phyloP scores from a whole-genome alignment of 2,329 filamentous ascomycete species.

The Chrysoporthe puriensis region DNA sequence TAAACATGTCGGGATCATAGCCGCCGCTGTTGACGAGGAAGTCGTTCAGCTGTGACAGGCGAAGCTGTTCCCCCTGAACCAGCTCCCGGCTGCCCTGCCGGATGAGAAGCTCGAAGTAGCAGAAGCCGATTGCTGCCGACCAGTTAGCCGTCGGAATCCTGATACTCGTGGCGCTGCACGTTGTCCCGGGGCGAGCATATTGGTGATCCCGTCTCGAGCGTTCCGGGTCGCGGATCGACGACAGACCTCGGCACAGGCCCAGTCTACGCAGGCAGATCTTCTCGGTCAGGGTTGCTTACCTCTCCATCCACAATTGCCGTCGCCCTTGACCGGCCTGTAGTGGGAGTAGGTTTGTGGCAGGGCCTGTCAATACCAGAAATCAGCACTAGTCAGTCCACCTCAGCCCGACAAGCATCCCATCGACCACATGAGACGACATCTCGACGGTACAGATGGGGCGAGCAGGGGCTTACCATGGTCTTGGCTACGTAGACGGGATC shows the following conservation, averaged over 20 bases:
- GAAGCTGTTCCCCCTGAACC: conserved; percentile 70
- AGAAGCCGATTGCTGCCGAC: conserved; percentile 79
- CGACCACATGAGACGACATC: not conserved
- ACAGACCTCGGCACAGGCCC: not conserved
- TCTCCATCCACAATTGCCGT: conserved; percentile 97
- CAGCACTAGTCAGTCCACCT: conserved; percentile 6
- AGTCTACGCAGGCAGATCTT: not conserved
- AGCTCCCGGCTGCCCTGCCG: conserved; percentile 65
- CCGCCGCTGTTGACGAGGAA: conserved; percentile 74
- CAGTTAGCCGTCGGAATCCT: conserved; percentile 13
- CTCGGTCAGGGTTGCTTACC: conserved; percentile 61
- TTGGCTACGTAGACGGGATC: conserved; percentile 85
- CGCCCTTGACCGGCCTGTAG: conserved; percentile 85
- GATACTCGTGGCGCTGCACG: not conserved
- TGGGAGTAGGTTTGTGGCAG: conserved; percentile 83
- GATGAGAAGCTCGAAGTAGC: conserved; percentile 87
- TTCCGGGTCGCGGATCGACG: not conserved
- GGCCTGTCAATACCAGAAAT: conserved; percentile 54
- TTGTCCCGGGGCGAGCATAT: not conserved
- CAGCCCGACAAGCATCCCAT: not conserved
- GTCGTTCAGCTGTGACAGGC: conserved; percentile 72
- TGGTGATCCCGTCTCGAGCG: not conserved
- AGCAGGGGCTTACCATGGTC: conserved; percentile 68
- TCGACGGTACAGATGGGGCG: not conserved
- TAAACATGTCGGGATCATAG: conserved; percentile 70